phyloP scores from a whole-genome alignment of 495 filamentous ascomycete species.

The Talaromyces trachyspermus region DNA sequence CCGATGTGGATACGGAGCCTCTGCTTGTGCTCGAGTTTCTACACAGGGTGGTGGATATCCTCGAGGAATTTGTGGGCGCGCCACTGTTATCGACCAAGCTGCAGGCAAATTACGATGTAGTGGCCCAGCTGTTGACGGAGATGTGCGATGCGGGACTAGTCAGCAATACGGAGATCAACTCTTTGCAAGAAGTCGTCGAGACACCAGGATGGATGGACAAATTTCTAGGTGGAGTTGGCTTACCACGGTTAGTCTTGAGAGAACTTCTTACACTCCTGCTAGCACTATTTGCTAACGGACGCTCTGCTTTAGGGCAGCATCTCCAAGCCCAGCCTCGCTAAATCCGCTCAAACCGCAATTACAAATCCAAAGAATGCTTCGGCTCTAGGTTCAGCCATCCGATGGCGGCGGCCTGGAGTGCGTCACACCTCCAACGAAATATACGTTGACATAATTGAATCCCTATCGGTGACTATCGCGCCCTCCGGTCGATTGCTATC shows the following conservation, averaged over 20 bases:
- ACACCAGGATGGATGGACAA: constrained; percentile 85
- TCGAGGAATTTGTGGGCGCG: constrained; percentile 93
- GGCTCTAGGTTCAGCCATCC: constrained; percentile 50
- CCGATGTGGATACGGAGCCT: constrained; percentile 78
- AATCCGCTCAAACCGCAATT: constrained; percentile 42
- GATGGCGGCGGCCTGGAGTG: constrained; percentile 88
- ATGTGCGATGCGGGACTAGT: constrained; percentile 95
- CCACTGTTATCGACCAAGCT: constrained; percentile 80
- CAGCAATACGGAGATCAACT: constrained; percentile 87
- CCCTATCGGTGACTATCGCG: constrained; percentile 75
- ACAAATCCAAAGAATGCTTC: constrained; percentile 21
- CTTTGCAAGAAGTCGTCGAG: constrained; percentile 83
- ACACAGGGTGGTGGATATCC: constrained; percentile 82
- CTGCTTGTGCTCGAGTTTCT: constrained; percentile 95
- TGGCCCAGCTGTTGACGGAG: constrained; percentile 86
- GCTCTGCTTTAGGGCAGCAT: constrained; percentile 19
- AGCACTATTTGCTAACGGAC: constrained; percentile 3
- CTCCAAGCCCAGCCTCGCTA: constrained; percentile 34
- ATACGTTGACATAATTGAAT: constrained; percentile 93
- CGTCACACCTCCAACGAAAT: constrained; percentile 95
- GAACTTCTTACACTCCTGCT: neutral
- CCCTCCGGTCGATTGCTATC: constrained; percentile 82
- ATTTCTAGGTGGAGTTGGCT: constrained; percentile 76
- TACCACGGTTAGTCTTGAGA: constrained; percentile 54
- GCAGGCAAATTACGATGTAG: constrained; percentile 84